These are phyloP conservation scores for Pisolithus tinctorius DNA, from an alignment of 768 basidiomycete species.

Conservation along the genomic window DNA sequence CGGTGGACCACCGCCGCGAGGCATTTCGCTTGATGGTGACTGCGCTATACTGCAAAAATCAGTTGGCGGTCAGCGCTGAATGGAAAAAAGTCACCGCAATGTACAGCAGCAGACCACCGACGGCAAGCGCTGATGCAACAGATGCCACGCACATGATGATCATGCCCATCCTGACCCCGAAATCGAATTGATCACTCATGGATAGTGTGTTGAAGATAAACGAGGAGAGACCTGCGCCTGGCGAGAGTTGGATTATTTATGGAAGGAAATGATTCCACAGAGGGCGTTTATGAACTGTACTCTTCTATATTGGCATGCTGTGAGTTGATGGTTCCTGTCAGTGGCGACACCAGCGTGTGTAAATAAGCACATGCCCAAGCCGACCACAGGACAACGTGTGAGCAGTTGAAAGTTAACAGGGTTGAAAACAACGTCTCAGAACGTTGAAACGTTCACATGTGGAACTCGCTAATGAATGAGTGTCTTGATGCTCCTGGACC, in stretches of 20 bases:
- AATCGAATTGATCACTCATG: slow-evolving; percentile 8
- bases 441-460: neutral
- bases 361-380: no score
- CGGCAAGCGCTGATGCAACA: slow-evolving; percentile 23
- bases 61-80: neutral
- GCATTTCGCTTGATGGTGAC: slow-evolving; percentile 18
- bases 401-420: neutral
- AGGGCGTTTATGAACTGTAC: no score
- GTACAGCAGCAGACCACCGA: slow-evolving; percentile 21
- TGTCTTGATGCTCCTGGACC: slow-evolving; percentile 10
- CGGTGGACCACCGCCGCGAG: slow-evolving; percentile 18
- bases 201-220: neutral
- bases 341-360: no score
- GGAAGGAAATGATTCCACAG: neutral
- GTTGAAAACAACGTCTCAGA: neutral
- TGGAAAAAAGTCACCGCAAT: slow-evolving; percentile 17
- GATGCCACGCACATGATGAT: slow-evolving; percentile 26
- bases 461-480: slow-evolving; percentile 18
- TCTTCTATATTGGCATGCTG: no score
- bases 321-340: no score
- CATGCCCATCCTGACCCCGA: slow-evolving; percentile 23
- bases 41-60: slow-evolving; percentile 19
- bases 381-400: neutral
- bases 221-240: neutral
- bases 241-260: neutral